phyloP scores from a whole-genome alignment of 805 yeast genomes.

The Yueomyces sinensis region DNA sequence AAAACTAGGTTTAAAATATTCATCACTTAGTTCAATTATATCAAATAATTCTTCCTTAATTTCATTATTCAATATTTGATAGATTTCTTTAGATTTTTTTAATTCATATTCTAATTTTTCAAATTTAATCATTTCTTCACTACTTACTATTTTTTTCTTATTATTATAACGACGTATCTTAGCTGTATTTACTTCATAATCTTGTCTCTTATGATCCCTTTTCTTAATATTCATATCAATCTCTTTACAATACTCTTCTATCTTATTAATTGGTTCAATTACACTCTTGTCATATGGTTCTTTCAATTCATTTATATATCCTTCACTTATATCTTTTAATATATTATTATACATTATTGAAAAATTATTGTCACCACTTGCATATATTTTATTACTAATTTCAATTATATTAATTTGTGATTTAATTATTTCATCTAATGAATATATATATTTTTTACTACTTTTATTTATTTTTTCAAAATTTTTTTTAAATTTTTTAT shows the following conservation, averaged over 20 bases:
- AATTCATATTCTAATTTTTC: constrained; percentile 72
- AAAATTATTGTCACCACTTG: constrained; percentile 32
- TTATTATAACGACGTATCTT: constrained; percentile 71
- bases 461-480: constrained; percentile 61
- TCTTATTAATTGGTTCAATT: constrained; percentile 62
- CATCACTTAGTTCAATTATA: constrained; percentile 64
- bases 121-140: too few relatives aligned
- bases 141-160: too few relatives aligned
- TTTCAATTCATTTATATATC: too few relatives aligned
- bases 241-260: constrained; percentile 55
- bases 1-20: constrained; percentile 72
- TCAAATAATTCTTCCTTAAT: constrained; percentile 67
- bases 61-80: constrained; percentile 59
- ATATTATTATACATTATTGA: too few relatives aligned
- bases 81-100: constrained; percentile 58
- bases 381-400: constrained; percentile 63
- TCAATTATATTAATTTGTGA: constrained; percentile 78
- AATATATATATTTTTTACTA: constrained; percentile 67
- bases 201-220: constrained; percentile 63
- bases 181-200: constrained; percentile 68
- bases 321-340: too few relatives aligned
- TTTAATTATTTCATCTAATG: constrained; percentile 71
- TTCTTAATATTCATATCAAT: constrained; percentile 74
- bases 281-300: constrained; percentile 79
- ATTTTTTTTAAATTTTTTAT: constrained; percentile 54